These are phyloP conservation scores for Colletotrichum eremochloae DNA, from an alignment of 2,329 filamentous ascomycete genomes.

Conservation along the genomic window DNA sequence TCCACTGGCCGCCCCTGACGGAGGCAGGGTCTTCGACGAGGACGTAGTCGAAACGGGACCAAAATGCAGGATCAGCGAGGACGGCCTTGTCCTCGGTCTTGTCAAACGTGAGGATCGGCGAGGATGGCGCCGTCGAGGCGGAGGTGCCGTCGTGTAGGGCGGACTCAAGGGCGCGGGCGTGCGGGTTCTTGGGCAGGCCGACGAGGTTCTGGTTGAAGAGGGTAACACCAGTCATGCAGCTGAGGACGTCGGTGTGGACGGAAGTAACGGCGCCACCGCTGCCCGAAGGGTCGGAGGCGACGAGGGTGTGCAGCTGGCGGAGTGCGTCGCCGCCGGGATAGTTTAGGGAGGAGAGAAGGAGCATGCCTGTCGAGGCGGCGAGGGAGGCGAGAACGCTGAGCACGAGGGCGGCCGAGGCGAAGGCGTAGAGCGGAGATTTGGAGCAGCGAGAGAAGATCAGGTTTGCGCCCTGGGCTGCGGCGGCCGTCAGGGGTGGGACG, in stretches of 20 bases:
- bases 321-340: conserved; percentile 93
- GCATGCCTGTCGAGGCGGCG: conserved; percentile 72
- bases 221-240: conserved; percentile 78
- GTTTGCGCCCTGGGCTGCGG: conserved; percentile 79
- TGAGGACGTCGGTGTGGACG: conserved; percentile 75
- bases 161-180: conserved; percentile 40
- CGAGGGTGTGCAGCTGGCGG: conserved; percentile 60
- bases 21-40: conserved; percentile 66
- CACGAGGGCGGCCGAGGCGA: conserved; percentile 68
- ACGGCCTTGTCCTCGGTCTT: conserved; percentile 69
- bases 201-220: conserved; percentile 69
- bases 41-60: conserved; percentile 74
- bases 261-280: conserved; percentile 50
- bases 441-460: conserved; percentile 76
- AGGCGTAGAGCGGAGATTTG: conserved; percentile 69
- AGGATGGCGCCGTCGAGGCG: conserved; percentile 36
- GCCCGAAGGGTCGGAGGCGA: conserved; percentile 45
- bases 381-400: conserved; percentile 73
- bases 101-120: conserved; percentile 62
- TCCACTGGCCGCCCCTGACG: conserved; percentile 66
- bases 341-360: conserved; percentile 87
- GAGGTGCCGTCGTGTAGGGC: conserved; percentile 41
- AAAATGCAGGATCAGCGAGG: conserved; percentile 67
- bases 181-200: conserved; percentile 53
- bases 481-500: conserved; percentile 83